Conservation (phyloP, 164 flowering plant genomes). For the Nelumbo lutea region DNA sequence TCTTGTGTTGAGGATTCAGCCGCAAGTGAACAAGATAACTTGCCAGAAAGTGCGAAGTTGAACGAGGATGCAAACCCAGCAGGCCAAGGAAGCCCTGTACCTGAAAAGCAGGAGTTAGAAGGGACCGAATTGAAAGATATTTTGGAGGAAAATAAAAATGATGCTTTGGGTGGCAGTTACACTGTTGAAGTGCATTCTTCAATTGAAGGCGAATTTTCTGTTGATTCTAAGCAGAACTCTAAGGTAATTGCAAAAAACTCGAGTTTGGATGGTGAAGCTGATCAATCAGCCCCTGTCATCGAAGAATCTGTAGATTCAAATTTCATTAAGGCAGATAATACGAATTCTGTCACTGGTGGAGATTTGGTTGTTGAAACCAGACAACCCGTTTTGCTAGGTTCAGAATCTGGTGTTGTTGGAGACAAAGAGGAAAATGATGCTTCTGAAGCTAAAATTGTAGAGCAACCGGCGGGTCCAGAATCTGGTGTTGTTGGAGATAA, state of each 20-base stretch:
- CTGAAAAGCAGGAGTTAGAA: constrained; percentile 11
- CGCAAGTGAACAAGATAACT: constrained; percentile 6
- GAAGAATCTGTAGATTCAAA: constrained; percentile 14
- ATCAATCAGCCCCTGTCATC: constrained; percentile 8
- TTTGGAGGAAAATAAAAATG: constrained; percentile 16
- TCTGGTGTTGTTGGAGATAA: constrained; percentile 26
- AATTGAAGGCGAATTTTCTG: background rate
- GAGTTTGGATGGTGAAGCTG: constrained; percentile 8
- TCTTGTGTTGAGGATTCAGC: constrained; percentile 3
- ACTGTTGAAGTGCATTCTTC: background rate
- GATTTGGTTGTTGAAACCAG: constrained; percentile 24
- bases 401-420: constrained; percentile 24
- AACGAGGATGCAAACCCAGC: constrained; percentile 6
- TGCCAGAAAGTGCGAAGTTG: constrained; percentile 9
- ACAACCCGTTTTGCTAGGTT: constrained; percentile 5
- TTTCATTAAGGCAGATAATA: constrained; percentile 12
- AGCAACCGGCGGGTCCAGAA: background rate
- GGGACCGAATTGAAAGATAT: constrained; percentile 3
- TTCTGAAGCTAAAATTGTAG: no score
- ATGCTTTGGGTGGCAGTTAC: constrained; percentile 3
- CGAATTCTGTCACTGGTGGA: constrained; percentile 10
- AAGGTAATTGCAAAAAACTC: constrained; percentile 7
- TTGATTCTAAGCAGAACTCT: constrained; percentile 5
- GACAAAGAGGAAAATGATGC: constrained; percentile 18
- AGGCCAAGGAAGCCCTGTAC: background rate